Evolutionary conservation across 352 stramenopile genomes (phyloP).

Genomic region (Phytopythium mirpurense): DNA sequence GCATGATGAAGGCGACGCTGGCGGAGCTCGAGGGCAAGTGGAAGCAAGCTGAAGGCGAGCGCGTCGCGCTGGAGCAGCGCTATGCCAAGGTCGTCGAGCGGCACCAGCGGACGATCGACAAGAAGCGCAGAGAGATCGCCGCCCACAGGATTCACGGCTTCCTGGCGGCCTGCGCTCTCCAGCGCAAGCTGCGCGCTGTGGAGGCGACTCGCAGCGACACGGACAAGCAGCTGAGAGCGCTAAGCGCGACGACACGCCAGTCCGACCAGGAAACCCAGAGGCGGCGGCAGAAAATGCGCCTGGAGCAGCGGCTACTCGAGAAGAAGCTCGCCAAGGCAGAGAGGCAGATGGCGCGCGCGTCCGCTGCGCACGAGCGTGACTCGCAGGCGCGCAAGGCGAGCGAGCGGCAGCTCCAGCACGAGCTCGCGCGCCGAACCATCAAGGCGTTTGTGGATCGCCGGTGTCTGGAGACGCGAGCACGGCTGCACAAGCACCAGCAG

Average conservation of each 20-base stretch:
- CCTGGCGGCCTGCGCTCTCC: conserved; percentile 21
- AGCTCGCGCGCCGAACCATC: conserved; percentile 23
- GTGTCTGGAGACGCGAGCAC: conserved; percentile 10
- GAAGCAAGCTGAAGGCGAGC: conserved; percentile 25
- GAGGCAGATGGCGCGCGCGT: conserved; percentile 1
- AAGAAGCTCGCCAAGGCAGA: conserved; percentile 7
- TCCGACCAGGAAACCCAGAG: background rate
- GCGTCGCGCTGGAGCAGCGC: conserved; percentile 15
- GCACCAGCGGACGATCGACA: conserved; percentile 19
- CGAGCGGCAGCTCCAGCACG: conserved; percentile 12
- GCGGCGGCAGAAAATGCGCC: conserved; percentile 3
- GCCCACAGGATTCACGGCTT: conserved; percentile 37
- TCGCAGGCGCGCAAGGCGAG: conserved; percentile 13
- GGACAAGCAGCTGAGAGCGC: conserved; percentile 10
- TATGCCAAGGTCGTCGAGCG: conserved; percentile 26
- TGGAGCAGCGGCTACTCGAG: background rate
- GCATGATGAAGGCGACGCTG: conserved; percentile 26
- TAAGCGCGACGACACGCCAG: background rate
- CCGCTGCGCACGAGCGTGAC: conserved; percentile 1
- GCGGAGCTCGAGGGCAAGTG: conserved; percentile 38
- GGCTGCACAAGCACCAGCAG: conserved; percentile 10
- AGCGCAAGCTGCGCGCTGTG: conserved; percentile 18
- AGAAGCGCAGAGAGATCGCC: conserved; percentile 19
- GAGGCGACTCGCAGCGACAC: conserved; percentile 15
- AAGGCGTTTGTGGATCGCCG: conserved; percentile 29